Base-by-base conservation (phyloP, 139 green algal genomes). In the Chlorokybus atmophyticus region DNA sequence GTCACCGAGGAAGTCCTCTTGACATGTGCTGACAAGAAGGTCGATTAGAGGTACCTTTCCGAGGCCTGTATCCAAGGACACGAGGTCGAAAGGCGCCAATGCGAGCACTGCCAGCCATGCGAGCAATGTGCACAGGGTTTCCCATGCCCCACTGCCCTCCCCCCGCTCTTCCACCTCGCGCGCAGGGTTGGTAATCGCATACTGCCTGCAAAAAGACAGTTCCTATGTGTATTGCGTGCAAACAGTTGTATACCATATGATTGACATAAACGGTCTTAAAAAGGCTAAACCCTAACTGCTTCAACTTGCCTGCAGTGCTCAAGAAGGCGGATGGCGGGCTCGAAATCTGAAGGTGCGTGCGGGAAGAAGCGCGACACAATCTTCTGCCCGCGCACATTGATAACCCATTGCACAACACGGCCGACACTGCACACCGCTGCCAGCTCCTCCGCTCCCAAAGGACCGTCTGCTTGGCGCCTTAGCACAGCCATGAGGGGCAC, bases 91-190 rank as follows among this genome's bases (percentile, higher is more conserved):
- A 17, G 91, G 91, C 3, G 93, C 79, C 4, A 95, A 76, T 28
- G 87, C 82, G 23, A 98, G 74, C 32, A 93, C 79, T 24, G 82
- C 86, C 2, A 98, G 79, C 91, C 91, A 99, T n/a, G 94, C 74
- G 30, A 97, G 74, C 49, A 94, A 57, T 21, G 84, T 79, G 49
- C 70, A 83, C 38, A 85, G 77, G 2, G 78, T 75, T 66, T 94
- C 83, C 83, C 82, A 90, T 17, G 50, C 51, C 19, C 51, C 51
- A 24, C 14, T 52, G 44, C 44, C 27, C 54, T 51, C 23, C 8
- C 38, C 54, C 19, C n/a, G n/a, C n/a, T n/a, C n/a, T n/a, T n/a
- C n/a, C n/a, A n/a, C n/a, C n/a, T n/a, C n/a, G n/a, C n/a, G n/a
- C n/a, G n/a, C n/a, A n/a, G n/a, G n/a, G n/a, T n/a, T n/a, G n/a